A percentile compares a stretch with the other conserved stretches of the same genome.
phyloP scores from a whole-genome alignment of 148 eudicot species.

The Rhododendron ovatum region DNA sequence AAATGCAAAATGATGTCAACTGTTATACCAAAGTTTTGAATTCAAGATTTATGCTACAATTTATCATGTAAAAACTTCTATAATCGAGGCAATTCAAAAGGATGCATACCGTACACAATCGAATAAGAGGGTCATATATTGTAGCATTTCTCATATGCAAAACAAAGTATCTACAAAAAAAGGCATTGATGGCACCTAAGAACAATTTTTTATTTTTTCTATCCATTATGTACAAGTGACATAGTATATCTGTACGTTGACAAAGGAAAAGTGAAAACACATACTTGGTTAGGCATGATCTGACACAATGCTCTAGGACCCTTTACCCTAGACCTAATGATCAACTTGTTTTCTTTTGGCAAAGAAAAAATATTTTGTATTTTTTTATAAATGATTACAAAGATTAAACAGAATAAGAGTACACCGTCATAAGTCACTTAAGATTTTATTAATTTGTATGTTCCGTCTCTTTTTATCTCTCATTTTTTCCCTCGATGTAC shows the following conservation, averaged over 20 bases:
- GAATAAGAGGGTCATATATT: not conserved
- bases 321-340: not conserved
- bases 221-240: not conserved
- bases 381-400: no score
- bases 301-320: slow-evolving; percentile 16
- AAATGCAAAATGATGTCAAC: not conserved
- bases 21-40: not conserved
- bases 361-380: no score
- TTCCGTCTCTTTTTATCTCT: no score
- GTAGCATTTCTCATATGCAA: not conserved
- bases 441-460: no score
- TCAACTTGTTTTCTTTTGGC: not conserved
- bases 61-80: not conserved
- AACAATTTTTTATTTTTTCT: no score
- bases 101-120: not conserved
- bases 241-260: not conserved
- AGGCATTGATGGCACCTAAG: no score
- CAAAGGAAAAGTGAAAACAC: not conserved
- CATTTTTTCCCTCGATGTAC: no score
- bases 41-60: not conserved
- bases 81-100: not conserved
- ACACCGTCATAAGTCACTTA: no score
- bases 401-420: no score
- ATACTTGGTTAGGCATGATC: not conserved
- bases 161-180: no score